Percentiles rank a stretch among this genome's conserved stretches.
These are phyloP conservation scores for Didymella pomorum DNA, from an alignment of 2,329 filamentous ascomycete species.

Conservation along the genomic window DNA sequence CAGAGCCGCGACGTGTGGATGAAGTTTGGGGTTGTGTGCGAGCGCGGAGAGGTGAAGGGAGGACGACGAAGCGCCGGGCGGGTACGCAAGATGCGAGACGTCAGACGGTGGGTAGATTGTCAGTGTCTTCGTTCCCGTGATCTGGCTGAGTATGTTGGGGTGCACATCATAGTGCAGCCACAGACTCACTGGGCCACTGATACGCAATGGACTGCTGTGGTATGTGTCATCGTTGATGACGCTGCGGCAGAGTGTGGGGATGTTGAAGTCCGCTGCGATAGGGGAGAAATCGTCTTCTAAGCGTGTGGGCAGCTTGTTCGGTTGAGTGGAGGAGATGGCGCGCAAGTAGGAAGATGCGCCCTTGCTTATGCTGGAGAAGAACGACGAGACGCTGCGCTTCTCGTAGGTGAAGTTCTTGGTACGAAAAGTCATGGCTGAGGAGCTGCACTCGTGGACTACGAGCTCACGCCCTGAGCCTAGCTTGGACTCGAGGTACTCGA, in stretches of 20 bases:
- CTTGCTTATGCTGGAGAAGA: conserved; percentile 65
- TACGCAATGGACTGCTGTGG: conserved; percentile 80
- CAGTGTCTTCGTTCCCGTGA: conserved; percentile 75
- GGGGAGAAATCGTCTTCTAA: conserved; percentile 75
- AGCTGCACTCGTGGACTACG: conserved; percentile 74
- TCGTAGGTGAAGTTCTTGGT: conserved; percentile 83
- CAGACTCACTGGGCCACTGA: conserved; percentile 82
- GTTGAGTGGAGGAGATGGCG: conserved; percentile 73
- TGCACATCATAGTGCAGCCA: conserved; percentile 95
- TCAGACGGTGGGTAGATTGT: conserved; percentile 82
- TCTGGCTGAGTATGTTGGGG: conserved; percentile 85
- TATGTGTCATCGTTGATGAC: conserved; percentile 54
- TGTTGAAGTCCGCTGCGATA: conserved; percentile 72
- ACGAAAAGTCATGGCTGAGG: conserved; percentile 78
- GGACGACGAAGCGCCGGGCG: conserved; percentile 81
- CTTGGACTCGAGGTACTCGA: conserved; percentile 69
- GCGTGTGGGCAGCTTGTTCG: conserved; percentile 73
- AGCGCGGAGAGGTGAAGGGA: conserved; percentile 57
- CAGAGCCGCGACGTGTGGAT: conserved; percentile 71
- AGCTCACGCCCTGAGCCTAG: conserved; percentile 60
- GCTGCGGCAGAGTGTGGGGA: conserved; percentile 68
- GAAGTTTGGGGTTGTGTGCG: conserved; percentile 52
- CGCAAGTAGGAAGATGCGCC: conserved; percentile 79
- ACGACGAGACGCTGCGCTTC: conserved; percentile 71
- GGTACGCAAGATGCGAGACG: conserved; percentile 72